Percentiles rank a stretch among this genome's conserved stretches.
phyloP scores from a whole-genome alignment of 1,139 yeast species.

The Scheffersomyces illinoinensis region DNA sequence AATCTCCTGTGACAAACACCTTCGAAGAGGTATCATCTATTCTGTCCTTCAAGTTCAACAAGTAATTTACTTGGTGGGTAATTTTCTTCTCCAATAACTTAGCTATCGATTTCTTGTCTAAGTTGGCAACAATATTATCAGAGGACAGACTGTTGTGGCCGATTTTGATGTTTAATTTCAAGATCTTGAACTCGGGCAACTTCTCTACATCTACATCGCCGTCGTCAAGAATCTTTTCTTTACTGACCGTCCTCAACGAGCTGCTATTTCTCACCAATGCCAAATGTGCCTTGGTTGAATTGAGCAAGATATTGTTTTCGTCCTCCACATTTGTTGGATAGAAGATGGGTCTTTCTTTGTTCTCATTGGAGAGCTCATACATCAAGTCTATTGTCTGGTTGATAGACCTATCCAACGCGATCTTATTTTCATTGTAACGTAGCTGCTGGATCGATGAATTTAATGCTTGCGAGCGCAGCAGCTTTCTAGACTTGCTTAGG shows the following conservation, averaged over 20 bases:
- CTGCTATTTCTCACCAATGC: slow-evolving; percentile 52
- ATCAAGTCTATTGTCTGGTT: slow-evolving; percentile 56
- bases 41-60: slow-evolving; percentile 74
- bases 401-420: slow-evolving; percentile 63
- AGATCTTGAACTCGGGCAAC: slow-evolving; percentile 52
- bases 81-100: slow-evolving; percentile 66
- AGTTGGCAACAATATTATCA: slow-evolving; percentile 46
- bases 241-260: slow-evolving; percentile 28
- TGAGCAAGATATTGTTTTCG: slow-evolving; percentile 38
- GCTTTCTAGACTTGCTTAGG: not conserved
- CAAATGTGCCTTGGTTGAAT: slow-evolving; percentile 48
- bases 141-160: slow-evolving; percentile 45
- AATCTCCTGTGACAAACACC: slow-evolving; percentile 94
- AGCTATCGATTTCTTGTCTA: slow-evolving; percentile 69
- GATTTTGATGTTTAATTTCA: slow-evolving; percentile 63
- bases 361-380: slow-evolving; percentile 55
- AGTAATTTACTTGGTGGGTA: slow-evolving; percentile 62
- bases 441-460: slow-evolving; percentile 61
- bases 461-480: slow-evolving; percentile 17
- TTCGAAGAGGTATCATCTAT: slow-evolving; percentile 91
- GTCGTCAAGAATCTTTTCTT: slow-evolving; percentile 25
- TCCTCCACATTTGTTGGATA: slow-evolving; percentile 52
- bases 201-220: slow-evolving; percentile 20
- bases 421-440: slow-evolving; percentile 67
- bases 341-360: slow-evolving; percentile 60